These are phyloP conservation scores for Hyaloperonospora brassicae DNA, from an alignment of 352 stramenopile genomes.

Conservation along the genomic window DNA sequence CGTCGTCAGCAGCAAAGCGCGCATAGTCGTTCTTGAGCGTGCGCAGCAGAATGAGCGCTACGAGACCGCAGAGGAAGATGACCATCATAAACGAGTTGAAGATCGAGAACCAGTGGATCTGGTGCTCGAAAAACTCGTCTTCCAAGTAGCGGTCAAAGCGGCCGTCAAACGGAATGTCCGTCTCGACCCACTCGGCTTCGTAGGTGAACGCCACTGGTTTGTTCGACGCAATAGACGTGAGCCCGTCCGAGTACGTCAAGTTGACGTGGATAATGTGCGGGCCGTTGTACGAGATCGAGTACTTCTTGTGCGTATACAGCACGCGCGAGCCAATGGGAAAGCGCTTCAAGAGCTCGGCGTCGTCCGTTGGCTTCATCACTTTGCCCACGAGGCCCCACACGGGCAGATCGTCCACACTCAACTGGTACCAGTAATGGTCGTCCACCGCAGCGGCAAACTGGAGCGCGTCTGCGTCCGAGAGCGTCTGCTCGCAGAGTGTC, in stretches of 20 bases:
- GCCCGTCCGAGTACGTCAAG: constrained; percentile 89
- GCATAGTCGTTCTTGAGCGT: constrained; percentile 94
- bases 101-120: constrained; percentile 98
- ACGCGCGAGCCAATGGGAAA: constrained; percentile 71
- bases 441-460: constrained; percentile 82
- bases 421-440: constrained; percentile 98
- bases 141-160: constrained; percentile 98
- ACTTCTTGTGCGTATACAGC: constrained; percentile 96
- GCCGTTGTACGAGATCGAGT: constrained; percentile 95
- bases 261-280: constrained; percentile 97
- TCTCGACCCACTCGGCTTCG: constrained; percentile 89
- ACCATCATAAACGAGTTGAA: constrained; percentile 99
- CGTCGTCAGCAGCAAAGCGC: constrained; percentile 82
- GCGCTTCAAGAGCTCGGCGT: constrained; percentile 74
- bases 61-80: constrained; percentile 92
- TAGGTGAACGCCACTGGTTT: constrained; percentile 92
- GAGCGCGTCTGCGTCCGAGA: constrained; percentile 62
- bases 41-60: constrained; percentile 90
- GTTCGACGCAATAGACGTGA: constrained; percentile 78
- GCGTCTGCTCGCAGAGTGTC: constrained; percentile 67
- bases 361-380: constrained; percentile 87
- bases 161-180: constrained; percentile 89
- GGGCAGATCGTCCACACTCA: constrained; percentile 97
- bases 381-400: constrained; percentile 98
- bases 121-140: constrained; percentile 99